These are phyloP conservation scores for Rhodocollybia butyracea DNA, from an alignment of 768 basidiomycete species.

Conservation along the genomic window DNA sequence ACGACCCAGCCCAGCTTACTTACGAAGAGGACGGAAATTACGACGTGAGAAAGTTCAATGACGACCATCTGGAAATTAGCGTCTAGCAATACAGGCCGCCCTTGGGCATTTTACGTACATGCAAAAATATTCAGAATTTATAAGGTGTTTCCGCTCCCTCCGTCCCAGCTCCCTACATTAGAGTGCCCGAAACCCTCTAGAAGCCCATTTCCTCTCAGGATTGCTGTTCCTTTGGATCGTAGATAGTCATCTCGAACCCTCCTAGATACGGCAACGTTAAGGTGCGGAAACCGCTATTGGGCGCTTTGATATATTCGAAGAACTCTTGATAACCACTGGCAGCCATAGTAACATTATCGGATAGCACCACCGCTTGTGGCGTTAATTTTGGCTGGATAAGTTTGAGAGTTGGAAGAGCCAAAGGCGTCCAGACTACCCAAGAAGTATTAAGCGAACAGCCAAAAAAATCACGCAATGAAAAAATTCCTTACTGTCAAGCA, in stretches of 20 bases:
- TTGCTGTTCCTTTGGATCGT: neutral
- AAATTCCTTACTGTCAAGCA: constrained; percentile 6
- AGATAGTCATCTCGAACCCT: constrained; percentile 6
- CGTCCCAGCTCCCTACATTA: too few species aligned
- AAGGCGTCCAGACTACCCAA: constrained; percentile 4
- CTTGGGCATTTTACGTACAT: too few species aligned
- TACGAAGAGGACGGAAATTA: too few species aligned
- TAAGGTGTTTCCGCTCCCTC: too few species aligned
- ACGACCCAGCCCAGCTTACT: too few species aligned
- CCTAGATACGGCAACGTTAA: neutral
- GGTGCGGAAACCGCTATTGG: neutral
- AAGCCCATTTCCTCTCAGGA: neutral
- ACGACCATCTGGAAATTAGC: too few species aligned
- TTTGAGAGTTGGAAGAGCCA: constrained; percentile 9
- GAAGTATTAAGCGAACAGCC: neutral
- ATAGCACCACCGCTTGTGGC: constrained; percentile 1
- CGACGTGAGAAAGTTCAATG: too few species aligned
- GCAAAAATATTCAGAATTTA: too few species aligned
- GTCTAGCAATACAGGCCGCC: too few species aligned
- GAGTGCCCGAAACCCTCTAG: too few species aligned
- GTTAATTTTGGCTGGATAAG: constrained; percentile 6
- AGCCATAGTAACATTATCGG: neutral
- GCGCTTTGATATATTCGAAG: neutral
- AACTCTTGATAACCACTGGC: constrained; percentile 1
- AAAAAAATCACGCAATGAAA: neutral